Evolutionary conservation across 805 yeast genomes (phyloP).

Genomic region (Metschnikowia amazonensis): DNA sequence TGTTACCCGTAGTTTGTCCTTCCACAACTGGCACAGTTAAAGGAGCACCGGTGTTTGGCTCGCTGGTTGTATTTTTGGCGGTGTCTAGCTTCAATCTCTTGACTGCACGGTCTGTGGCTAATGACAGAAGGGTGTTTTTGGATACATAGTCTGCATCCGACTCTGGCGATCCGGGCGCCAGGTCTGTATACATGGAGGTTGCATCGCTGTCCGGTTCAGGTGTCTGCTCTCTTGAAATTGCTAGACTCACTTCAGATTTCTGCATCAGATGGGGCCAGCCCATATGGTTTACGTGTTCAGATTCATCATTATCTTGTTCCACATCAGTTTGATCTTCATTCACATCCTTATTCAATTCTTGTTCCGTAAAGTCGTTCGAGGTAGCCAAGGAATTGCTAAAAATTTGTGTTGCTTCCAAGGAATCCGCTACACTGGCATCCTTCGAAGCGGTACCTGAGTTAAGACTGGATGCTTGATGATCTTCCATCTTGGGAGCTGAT

Average conservation of each 20-base stretch:
- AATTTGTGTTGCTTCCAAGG: not conserved
- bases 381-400: conserved; percentile 2
- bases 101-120: conserved; percentile 9
- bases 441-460: not conserved
- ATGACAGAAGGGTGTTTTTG: not conserved
- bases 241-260: not conserved
- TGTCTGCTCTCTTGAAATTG: conserved; percentile 13
- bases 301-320: not conserved
- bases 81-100: conserved; percentile 4
- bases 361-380: not conserved
- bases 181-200: conserved; percentile 9
- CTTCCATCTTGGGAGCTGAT: not conserved
- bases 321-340: not conserved
- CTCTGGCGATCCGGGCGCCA: conserved; percentile 12
- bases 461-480: not conserved
- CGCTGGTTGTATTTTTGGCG: not conserved
- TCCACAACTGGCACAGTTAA: not conserved
- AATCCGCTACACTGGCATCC: not conserved
- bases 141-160: conserved; percentile 3
- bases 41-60: not conserved
- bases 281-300: not conserved
- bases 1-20: not conserved
- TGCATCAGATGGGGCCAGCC: not conserved
- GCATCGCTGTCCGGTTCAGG: conserved; percentile 13
- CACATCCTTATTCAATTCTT: not conserved